Base-by-base conservation (phyloP, 768 basidiomycete genomes). In the Podaxis sp. region DNA sequence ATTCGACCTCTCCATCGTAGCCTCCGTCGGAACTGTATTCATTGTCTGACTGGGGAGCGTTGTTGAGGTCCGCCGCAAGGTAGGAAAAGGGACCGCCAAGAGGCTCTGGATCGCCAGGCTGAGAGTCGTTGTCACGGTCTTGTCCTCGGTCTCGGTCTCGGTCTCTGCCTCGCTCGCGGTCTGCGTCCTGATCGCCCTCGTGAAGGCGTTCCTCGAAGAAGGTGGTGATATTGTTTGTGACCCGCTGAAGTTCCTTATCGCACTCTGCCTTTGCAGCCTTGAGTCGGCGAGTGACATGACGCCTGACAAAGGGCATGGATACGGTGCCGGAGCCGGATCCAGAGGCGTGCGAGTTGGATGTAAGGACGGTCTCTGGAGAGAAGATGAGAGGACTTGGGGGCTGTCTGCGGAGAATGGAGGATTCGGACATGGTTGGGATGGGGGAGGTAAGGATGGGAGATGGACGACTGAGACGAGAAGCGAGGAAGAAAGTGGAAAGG, bases 261-360 rank as follows among this genome's bases (percentile, higher is more conserved):
- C 96, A 99, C 65, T 92, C 91, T 54, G 91, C 86, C 79, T 99
- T 98, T 61, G 96, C 95, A 3, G 89, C 90, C 77, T 88, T 90
- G 74, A 98, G 86, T 61, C 97, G 88, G 64, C 93, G 86, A 40
- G 90, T 93, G 68, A 98, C 93, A 77, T 98, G 95, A 58, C 93
- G 86, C 63, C 91, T 82, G 64, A 98, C 91, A 71, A 93, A 93
- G 62, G 91, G 91, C 91, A 93, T 93, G 57, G 91, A 91, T 56
- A 93, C 89, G 57, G 89, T 90, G 71, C 89, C 90, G 27, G 88
- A 80, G 55, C 79, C 80, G 4, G 86, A 85, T 52, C 77, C 77
- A 65, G 70, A 77, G 61, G 72, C 72, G 66, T 79, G 76, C 46
- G 75, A 67, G 62, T 79, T 76, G 32, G 83, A 79, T 10, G 85